Conservation (phyloP, 768 basidiomycete species). For the Lepiota brunneoincarnata region DNA sequence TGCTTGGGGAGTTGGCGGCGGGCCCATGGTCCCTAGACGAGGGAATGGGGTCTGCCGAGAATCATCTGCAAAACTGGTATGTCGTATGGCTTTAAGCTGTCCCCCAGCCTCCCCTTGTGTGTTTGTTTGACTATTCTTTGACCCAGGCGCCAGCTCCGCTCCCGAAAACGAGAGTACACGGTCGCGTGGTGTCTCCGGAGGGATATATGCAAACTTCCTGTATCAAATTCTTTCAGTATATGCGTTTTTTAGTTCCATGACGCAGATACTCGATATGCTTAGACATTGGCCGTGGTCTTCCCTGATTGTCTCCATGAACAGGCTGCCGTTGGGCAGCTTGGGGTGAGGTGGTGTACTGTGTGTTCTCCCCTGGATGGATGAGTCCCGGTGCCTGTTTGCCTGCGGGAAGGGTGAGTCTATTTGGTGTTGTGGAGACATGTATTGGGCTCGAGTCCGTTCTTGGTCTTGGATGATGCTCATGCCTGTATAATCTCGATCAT, state of each 20-base stretch:
- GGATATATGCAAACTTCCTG: conserved; percentile 70
- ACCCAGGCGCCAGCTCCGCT: conserved; percentile 39
- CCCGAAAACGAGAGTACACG: conserved; percentile 37
- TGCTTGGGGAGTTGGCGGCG: conserved; percentile 48
- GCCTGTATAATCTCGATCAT: conserved; percentile 16
- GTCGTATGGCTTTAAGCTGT: conserved; percentile 10
- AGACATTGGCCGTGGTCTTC: conserved; percentile 38
- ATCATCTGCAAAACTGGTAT: not conserved
- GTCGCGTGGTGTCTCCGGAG: conserved; percentile 41
- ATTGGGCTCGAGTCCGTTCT: conserved; percentile 21
- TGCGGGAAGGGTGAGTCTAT: conserved; percentile 65
- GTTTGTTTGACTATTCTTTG: not conserved
- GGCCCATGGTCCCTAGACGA: conserved; percentile 42
- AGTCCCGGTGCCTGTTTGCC: conserved; percentile 52
- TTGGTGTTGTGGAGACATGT: conserved; percentile 43
- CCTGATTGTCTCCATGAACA: not conserved
- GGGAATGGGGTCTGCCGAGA: conserved; percentile 14
- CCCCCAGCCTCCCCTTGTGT: not conserved
- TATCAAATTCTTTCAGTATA: conserved; percentile 18
- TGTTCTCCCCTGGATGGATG: conserved; percentile 24
- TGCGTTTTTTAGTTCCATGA: conserved; percentile 3
- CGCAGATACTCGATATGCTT: conserved; percentile 15
- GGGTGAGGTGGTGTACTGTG: conserved; percentile 1
- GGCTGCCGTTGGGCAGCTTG: not conserved
- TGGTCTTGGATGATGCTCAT: conserved; percentile 20